Evolutionary conservation across 1,139 yeast genomes (phyloP), one percentile per base, ranked within the genome.

Genomic region (Taphrina deformans): DNA sequence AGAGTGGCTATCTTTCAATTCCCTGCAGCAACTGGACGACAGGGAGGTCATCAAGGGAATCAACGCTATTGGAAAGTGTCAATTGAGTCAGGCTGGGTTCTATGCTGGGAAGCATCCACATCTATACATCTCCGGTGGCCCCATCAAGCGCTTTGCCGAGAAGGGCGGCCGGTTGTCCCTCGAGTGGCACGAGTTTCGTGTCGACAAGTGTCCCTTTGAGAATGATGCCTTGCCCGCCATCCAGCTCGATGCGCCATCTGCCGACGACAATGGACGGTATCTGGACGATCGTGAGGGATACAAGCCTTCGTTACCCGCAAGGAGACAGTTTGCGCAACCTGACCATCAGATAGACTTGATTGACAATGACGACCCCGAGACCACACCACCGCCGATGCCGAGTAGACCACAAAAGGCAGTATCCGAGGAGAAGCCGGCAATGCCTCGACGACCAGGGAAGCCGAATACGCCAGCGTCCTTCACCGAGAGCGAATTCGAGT

Each of bases 161-260:
- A 48, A 48, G 35, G 35, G 55, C 1, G 41, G 27, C 1, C 23
- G 29, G 10, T 12, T 21, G 41, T n/a, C 41, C 10, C 41, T 51
- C 26, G 55, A 51, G 14, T 51, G 55, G 55, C 55, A 51, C 21
- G 55, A 51, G n/a, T 16, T 51, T 21, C 40, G 55, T n/a, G 41
- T 51, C 41, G 55, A 51, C 55, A 51, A 51, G 41, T 51, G 55
- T 33, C 27, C 55, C 2, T 51, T 31, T n/a, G 44, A 33, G 41
- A 51, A 51, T 10, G 27, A 14, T 31, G 27, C 27, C 10, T 12
- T 51, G 18, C 55, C 55, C 4, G 24, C 29, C 10, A 51, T 51
- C 18, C 59, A 7, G 24, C 27, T n/a, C 24, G 48, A 44, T 2
- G n/a, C 24, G 7, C 12, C 48, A 21, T 5, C 27, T 2, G 7